These are phyloP conservation scores for Cytospora chrysosperma DNA, from an alignment of 2,329 filamentous ascomycete species.

Conservation along the genomic window DNA sequence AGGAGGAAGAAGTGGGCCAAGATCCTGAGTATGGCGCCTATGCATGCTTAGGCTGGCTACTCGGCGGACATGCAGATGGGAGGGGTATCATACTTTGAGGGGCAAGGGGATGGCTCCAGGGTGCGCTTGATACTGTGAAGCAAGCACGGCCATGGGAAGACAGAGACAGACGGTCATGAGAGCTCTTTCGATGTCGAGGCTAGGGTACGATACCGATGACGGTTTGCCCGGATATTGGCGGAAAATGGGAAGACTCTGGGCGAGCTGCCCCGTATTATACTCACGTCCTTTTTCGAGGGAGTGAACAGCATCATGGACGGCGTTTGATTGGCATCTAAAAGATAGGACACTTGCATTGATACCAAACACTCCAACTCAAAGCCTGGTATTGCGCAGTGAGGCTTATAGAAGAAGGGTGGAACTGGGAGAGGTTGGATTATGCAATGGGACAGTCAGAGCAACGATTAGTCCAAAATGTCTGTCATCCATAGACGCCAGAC, in stretches of 20 bases:
- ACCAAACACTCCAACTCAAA: background rate
- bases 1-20: slow-evolving; percentile 96
- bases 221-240: background rate
- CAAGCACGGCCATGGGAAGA: background rate
- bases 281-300: background rate
- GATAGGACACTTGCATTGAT: background rate
- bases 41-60: slow-evolving; percentile 47
- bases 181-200: background rate
- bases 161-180: background rate
- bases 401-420: background rate
- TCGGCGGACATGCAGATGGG: background rate
- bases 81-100: too few species aligned
- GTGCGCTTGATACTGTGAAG: background rate
- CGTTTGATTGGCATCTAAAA: background rate
- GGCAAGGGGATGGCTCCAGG: too few species aligned
- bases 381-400: background rate
- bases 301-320: background rate
- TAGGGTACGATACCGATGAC: background rate
- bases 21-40: slow-evolving; percentile 90
- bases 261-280: background rate
- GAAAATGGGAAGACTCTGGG: background rate
- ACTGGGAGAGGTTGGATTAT: too few species aligned
- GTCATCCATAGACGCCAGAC: background rate
- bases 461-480: background rate
- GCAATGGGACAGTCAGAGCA: background rate